Percentiles rank a stretch among this genome's conserved stretches.
Conservation (phyloP, 2,329 filamentous ascomycete species). For the Colletotrichum scovillei region DNA sequence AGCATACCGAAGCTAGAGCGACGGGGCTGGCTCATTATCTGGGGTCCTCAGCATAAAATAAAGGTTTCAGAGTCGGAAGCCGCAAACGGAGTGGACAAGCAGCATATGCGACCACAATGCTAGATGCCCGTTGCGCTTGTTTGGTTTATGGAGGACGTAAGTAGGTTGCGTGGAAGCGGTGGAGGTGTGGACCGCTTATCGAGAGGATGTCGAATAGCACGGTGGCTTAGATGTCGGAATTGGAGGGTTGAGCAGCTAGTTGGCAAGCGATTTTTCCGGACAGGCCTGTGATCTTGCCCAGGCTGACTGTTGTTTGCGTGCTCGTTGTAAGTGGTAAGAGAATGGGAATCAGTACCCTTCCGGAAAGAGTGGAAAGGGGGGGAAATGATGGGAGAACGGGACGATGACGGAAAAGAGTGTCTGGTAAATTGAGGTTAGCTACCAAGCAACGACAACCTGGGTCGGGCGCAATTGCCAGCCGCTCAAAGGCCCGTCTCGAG, state of each 20-base stretch:
- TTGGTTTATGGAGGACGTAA: neutral
- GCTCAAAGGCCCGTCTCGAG: conserved; percentile 10
- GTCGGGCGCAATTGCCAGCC: conserved; percentile 13
- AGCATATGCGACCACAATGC: conserved; percentile 12
- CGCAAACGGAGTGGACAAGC: conserved; percentile 22
- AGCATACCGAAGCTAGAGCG: conserved; percentile 67
- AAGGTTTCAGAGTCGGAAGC: conserved; percentile 30
- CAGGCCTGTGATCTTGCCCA: neutral
- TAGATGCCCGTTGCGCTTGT: conserved; percentile 30
- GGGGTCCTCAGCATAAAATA: conserved; percentile 29
- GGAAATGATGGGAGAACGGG: conserved; percentile 4
- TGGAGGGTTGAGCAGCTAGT: neutral
- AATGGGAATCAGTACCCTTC: neutral
- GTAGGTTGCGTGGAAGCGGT: conserved; percentile 8
- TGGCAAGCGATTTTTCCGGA: neutral
- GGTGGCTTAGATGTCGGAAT: neutral
- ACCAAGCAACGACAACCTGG: conserved; percentile 13
- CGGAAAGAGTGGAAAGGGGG: conserved; percentile 28
- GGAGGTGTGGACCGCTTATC: conserved; percentile 7
- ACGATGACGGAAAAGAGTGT: conserved; percentile 18
- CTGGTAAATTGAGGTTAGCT: conserved; percentile 26
- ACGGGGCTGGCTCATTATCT: conserved; percentile 50
- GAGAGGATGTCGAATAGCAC: neutral
- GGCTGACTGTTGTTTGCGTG: neutral
- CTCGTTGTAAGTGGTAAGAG: neutral